Conservation (phyloP, 2,329 filamentous ascomycete species). For the Pestalotiopsis sp. region DNA sequence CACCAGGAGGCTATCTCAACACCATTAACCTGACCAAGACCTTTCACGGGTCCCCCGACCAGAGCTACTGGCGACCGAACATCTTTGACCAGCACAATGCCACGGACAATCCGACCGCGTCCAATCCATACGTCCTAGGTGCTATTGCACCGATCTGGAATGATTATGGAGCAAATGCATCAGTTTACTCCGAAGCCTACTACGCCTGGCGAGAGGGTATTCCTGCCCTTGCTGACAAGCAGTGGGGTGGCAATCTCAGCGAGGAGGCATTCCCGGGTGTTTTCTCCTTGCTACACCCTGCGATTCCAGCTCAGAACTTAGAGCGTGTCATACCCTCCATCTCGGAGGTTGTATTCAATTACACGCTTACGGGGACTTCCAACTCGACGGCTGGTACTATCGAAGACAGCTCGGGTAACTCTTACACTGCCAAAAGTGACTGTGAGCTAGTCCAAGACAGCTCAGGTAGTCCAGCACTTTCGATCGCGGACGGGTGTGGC, state of each 20-base stretch:
- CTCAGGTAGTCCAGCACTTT: conserved; percentile 23
- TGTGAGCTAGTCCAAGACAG: conserved; percentile 34
- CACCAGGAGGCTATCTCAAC: conserved; percentile 41
- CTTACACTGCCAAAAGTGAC: conserved; percentile 40
- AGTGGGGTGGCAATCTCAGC: conserved; percentile 53
- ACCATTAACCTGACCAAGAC: conserved; percentile 48
- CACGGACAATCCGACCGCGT: conserved; percentile 46
- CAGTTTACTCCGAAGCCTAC: conserved; percentile 53
- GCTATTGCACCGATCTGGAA: conserved; percentile 56
- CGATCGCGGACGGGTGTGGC: conserved; percentile 39
- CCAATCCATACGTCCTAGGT: conserved; percentile 46
- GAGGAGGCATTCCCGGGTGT: conserved; percentile 39
- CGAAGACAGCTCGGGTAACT: conserved; percentile 40
- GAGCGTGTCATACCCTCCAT: conserved; percentile 43
- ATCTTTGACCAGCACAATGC: conserved; percentile 53
- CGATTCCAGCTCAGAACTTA: conserved; percentile 51
- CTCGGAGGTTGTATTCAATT: conserved; percentile 37
- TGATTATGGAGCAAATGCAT: conserved; percentile 55
- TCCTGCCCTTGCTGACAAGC: conserved; percentile 53
- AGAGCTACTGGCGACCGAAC: conserved; percentile 48
- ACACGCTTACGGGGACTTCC: conserved; percentile 28
- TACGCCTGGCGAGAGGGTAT: conserved; percentile 54
- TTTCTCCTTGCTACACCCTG: conserved; percentile 41
- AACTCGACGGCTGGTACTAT: conserved; percentile 22
- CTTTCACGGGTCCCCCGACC: conserved; percentile 44